Base-by-base conservation (phyloP, 805 yeast genomes). In the Candida awuae region DNA sequence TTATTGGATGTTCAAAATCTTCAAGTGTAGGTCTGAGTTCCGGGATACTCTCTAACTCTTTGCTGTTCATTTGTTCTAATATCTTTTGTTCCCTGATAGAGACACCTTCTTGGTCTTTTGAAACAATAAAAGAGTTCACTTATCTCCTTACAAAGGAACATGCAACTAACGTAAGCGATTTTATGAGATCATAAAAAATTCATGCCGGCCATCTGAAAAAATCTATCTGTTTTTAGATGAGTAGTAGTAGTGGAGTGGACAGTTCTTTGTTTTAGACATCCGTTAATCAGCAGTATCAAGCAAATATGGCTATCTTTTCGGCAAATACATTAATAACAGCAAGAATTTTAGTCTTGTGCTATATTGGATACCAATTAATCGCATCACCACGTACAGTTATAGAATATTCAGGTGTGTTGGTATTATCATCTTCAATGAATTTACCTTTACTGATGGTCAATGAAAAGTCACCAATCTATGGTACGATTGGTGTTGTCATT, bases 1-100 rank as follows among this genome's bases (percentile, higher is more conserved):
- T 58, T 20, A 75, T 71, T 15, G 80, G 80, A 47, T 68, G 65
- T 5, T 46, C 51, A 48, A 75, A 75, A 52, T 75, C 73, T 18
- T 52, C 59, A 8, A 43, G 48, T 2, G 65, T 53, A 1, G 79
- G 80, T 19, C 53, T 55, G 28, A 74, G 56, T 13, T 67, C 63
- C 9, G 78, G 78, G 37, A 77, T 73, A 19, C 27, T n/a, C n/a
- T n/a, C n/a, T n/a, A n/a, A n/a, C n/a, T n/a, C n/a, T n/a, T n/a
- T n/a, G n/a, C n/a, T n/a, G n/a, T n/a, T n/a, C n/a, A n/a, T n/a
- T n/a, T n/a, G n/a, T 25, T 15, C 19, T 29, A 18, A 8, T 19
- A 6, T 4, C 8, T 10, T 18, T 30, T 6, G 7, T 17, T 29
- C 9, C n/a, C 7, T 12, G 13, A 15, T 17, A 29, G 21, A 17